Conservation (phyloP, 2,329 filamentous ascomycete species). For the Albophoma yamanashiensis region DNA sequence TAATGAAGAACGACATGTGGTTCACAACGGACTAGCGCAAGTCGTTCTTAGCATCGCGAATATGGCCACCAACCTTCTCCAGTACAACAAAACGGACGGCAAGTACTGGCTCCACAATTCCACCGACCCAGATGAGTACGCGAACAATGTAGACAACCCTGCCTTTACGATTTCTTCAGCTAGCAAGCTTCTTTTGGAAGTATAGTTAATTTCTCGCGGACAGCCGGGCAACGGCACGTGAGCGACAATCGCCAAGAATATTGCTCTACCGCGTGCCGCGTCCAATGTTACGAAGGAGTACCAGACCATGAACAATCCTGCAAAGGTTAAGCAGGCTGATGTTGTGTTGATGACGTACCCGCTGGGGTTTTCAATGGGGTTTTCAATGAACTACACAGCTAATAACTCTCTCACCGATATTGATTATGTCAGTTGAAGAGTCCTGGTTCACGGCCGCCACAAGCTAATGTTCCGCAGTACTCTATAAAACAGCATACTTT, state of each 20-base stretch:
- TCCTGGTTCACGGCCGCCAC: not conserved
- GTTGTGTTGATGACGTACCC: slow-evolving; percentile 56
- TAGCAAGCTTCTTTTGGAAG: slow-evolving; percentile 39
- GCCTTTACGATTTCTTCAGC: slow-evolving; percentile 58
- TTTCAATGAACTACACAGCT: slow-evolving; percentile 29
- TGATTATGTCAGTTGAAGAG: slow-evolving; percentile 9
- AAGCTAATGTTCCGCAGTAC: not conserved
- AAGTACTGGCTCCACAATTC: not conserved
- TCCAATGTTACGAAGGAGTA: slow-evolving; percentile 51
- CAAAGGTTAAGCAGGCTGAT: slow-evolving; percentile 59
- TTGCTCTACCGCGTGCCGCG: slow-evolving; percentile 6
- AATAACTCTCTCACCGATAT: slow-evolving; percentile 10
- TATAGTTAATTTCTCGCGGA: slow-evolving; percentile 43
- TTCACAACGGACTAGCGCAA: not conserved
- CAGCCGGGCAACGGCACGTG: slow-evolving; percentile 37
- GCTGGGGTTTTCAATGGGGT: no score
- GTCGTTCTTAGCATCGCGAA: not conserved
- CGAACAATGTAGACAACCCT: slow-evolving; percentile 56
- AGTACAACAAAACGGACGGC: not conserved
- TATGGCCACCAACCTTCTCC: not conserved
- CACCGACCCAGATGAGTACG: slow-evolving; percentile 65
- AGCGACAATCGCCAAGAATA: slow-evolving; percentile 9
- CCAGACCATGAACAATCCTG: slow-evolving; percentile 53
- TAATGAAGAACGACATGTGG: not conserved
- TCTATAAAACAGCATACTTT: no score